Percentiles rank a stretch among this genome's conserved stretches.
phyloP scores from a whole-genome alignment of 2,329 filamentous ascomycete species.

The Albophoma yamanashiensis region DNA sequence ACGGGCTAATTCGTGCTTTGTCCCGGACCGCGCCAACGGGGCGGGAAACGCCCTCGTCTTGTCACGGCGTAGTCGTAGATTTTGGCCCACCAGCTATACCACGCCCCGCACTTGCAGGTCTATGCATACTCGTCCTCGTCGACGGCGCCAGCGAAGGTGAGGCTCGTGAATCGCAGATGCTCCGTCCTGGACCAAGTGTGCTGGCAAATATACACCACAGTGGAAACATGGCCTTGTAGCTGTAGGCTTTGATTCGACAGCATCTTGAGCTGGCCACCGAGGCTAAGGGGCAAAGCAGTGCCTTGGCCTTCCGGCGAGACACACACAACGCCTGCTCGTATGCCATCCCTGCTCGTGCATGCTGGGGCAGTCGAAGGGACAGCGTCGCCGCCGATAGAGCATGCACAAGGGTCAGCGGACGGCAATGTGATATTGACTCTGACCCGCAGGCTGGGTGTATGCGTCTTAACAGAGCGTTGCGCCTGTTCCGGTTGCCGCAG shows the following conservation, averaged over 20 bases:
- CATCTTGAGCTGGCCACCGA: not conserved
- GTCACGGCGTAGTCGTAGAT: not conserved
- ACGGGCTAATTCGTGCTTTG: not conserved
- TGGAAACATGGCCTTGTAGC: not conserved
- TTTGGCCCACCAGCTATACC: not conserved
- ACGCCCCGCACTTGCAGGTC: constrained; percentile 3
- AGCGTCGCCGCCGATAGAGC: not conserved
- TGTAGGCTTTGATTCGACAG: not conserved
- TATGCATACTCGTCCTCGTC: not conserved
- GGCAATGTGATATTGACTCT: not conserved
- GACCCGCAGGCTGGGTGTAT: not conserved
- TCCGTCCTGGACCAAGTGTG: not conserved
- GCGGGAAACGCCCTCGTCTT: not conserved
- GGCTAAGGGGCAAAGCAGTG: not conserved
- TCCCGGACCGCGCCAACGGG: not conserved
- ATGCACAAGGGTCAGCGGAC: not conserved
- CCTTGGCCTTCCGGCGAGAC: not conserved
- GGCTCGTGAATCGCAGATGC: not conserved
- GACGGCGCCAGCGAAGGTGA: constrained; percentile 1
- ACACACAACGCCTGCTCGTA: not conserved
- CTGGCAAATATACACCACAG: not conserved
- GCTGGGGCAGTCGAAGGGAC: not conserved
- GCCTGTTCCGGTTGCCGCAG: not conserved
- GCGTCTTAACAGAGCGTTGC: not conserved
- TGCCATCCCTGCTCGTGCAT: not conserved